Evolutionary conservation across 2,329 filamentous ascomycete genomes (phyloP).

Genomic region (Polytolypa hystricis): DNA sequence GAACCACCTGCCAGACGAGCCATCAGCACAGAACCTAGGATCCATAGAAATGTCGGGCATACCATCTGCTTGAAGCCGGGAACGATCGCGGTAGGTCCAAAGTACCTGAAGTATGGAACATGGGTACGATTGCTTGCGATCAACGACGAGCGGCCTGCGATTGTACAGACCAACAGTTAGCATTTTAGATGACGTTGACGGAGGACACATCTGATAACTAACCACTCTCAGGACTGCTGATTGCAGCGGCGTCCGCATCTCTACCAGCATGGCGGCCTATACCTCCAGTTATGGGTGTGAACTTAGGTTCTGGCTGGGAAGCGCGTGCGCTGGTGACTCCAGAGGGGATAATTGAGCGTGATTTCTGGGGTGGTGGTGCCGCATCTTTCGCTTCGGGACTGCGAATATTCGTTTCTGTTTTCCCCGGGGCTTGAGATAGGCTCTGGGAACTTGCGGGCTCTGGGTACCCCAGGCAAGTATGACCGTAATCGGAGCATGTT

Average conservation of each 20-base stretch:
- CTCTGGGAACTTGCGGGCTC: conserved; percentile 37
- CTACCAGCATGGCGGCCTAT: conserved; percentile 6
- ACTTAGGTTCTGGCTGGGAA: neutral
- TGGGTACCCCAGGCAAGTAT: conserved; percentile 57
- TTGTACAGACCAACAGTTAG: neutral
- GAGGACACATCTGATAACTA: conserved; percentile 10
- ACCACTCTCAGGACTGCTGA: conserved; percentile 29
- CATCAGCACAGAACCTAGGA: conserved; percentile 12
- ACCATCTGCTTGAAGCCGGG: conserved; percentile 92
- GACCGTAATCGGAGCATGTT: conserved; percentile 61
- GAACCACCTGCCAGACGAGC: conserved; percentile 44
- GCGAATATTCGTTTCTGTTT: too few relatives aligned
- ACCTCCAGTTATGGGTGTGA: conserved; percentile 1
- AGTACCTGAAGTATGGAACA: conserved; percentile 83
- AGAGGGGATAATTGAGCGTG: neutral
- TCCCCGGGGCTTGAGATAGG: too few relatives aligned
- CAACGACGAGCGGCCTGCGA: conserved; percentile 27
- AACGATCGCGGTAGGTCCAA: conserved; percentile 82
- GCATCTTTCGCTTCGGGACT: too few relatives aligned
- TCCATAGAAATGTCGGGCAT: conserved; percentile 1
- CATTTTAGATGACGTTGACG: neutral
- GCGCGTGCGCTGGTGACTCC: neutral
- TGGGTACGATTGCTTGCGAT: conserved; percentile 28
- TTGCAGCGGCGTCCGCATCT: conserved; percentile 15
- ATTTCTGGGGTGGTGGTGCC: neutral